A percentile compares a stretch with the other conserved stretches of the same genome.
phyloP scores from a whole-genome alignment of 2,329 filamentous ascomycete genomes.

The Didymella arachidicola region DNA sequence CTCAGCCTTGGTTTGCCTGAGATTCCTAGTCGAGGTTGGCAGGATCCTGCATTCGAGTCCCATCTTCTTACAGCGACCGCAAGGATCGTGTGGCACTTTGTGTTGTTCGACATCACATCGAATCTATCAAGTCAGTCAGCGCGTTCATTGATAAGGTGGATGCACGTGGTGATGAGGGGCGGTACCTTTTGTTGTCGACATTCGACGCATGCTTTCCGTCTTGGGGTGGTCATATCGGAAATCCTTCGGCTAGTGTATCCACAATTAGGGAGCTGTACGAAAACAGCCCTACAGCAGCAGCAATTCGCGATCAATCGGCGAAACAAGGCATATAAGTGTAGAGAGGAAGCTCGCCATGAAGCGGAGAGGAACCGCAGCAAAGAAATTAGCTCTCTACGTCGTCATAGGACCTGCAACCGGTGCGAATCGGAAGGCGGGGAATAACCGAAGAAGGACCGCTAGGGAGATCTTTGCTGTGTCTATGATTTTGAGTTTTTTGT shows the following conservation, averaged over 20 bases:
- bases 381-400: conserved; percentile 41
- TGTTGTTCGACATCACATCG: conserved; percentile 51
- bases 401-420: conserved; percentile 41
- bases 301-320: conserved; percentile 36
- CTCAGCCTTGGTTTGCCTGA: conserved; percentile 50
- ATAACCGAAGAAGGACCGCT: conserved; percentile 42
- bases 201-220: conserved; percentile 50
- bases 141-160: conserved; percentile 6
- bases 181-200: conserved; percentile 50
- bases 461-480: conserved; percentile 30
- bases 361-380: conserved; percentile 29
- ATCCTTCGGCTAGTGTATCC: conserved; percentile 34
- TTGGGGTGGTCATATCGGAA: conserved; percentile 43
- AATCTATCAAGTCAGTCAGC: conserved; percentile 39
- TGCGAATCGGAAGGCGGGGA: conserved; percentile 47
- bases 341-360: conserved; percentile 29
- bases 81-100: conserved; percentile 49
- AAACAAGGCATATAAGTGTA: conserved; percentile 38
- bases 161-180: conserved; percentile 5
- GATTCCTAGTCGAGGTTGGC: conserved; percentile 48
- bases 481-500: conserved; percentile 27
- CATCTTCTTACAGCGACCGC: conserved; percentile 48
- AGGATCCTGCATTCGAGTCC: conserved; percentile 47
- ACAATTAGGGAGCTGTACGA: conserved; percentile 28
- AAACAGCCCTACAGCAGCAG: conserved; percentile 30